Conservation (phyloP, 2,329 filamentous ascomycete species). For the Lasiodiplodia sp. region DNA sequence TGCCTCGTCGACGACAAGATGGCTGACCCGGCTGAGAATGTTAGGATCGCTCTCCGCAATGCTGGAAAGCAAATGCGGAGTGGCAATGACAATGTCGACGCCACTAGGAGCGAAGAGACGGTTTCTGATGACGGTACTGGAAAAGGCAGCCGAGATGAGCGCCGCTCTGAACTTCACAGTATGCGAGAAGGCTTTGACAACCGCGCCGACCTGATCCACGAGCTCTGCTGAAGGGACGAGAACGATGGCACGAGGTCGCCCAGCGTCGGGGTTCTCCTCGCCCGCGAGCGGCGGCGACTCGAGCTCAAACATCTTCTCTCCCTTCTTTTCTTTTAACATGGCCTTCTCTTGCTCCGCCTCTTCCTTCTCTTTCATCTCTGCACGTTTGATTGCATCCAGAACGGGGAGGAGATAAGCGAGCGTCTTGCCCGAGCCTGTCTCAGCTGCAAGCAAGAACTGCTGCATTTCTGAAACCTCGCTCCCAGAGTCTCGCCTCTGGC, state of each 20-base stretch:
- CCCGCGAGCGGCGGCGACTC: conserved; percentile 62
- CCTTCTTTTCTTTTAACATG: conserved; percentile 35
- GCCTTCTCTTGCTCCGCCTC: conserved; percentile 55
- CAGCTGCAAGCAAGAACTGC: conserved; percentile 85
- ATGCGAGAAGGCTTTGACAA: conserved; percentile 85
- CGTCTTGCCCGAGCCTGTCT: conserved; percentile 97
- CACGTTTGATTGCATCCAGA: conserved; percentile 83
- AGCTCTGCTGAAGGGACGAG: conserved; percentile 93
- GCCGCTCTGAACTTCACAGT: conserved; percentile 85
- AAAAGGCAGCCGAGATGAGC: conserved; percentile 79
- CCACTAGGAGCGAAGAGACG: conserved; percentile 81
- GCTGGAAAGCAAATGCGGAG: conserved; percentile 86
- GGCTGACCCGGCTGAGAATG: conserved; percentile 86
- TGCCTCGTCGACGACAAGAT: conserved; percentile 92
- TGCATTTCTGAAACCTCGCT: conserved; percentile 52
- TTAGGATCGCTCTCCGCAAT: conserved; percentile 91
- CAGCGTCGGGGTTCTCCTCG: conserved; percentile 67
- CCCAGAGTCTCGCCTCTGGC: conserved; percentile 34
- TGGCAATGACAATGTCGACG: conserved; percentile 85
- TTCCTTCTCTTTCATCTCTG: conserved; percentile 64
- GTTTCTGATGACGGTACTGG: conserved; percentile 79
- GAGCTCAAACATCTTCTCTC: conserved; percentile 65
- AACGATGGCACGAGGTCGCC: conserved; percentile 79
- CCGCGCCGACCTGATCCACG: conserved; percentile 81
- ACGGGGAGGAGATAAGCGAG: conserved; percentile 88